Conservation (phyloP, 2,329 filamentous ascomycete genomes). For the Grosmannia clavigera region DNA sequence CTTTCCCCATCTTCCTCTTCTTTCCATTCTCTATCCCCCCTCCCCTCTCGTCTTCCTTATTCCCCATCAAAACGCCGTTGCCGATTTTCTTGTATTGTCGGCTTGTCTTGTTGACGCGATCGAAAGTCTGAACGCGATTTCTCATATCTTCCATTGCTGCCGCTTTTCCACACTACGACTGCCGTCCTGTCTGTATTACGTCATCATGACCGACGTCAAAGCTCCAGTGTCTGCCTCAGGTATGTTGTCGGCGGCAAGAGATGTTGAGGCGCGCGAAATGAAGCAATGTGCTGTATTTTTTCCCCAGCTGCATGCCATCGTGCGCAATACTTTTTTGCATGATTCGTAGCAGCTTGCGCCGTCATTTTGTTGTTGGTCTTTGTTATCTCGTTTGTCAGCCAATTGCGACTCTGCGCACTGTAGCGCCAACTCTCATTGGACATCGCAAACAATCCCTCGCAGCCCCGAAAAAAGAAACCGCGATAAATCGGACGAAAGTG, state of each 20-base stretch:
- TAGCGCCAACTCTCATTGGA: not conserved
- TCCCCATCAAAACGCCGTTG: not conserved
- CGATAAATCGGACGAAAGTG: not conserved
- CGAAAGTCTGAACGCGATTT: not conserved
- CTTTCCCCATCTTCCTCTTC: not conserved
- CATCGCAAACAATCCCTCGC: not conserved
- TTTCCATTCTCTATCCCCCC: not conserved
- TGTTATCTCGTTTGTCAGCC: not conserved
- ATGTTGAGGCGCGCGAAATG: not conserved
- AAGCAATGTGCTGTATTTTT: not conserved
- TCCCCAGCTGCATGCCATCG: not conserved
- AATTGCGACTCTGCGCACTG: not conserved
- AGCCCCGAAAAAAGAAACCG: not conserved
- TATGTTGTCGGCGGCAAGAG: not conserved
- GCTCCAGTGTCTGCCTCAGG: not conserved
- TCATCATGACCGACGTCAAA: constrained; percentile 2
- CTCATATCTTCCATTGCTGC: not conserved
- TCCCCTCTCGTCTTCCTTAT: not conserved
- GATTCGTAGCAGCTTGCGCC: not conserved
- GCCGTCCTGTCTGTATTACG: not conserved
- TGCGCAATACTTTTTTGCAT: not conserved
- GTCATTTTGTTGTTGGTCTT: not conserved
- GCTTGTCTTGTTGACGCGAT: not conserved
- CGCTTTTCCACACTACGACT: not conserved
- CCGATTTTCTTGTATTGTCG: not conserved